Evolutionary conservation across 805 yeast species (phyloP), one percentile per base, ranked within the genome.

Genomic region (Teunomyces atbi): DNA sequence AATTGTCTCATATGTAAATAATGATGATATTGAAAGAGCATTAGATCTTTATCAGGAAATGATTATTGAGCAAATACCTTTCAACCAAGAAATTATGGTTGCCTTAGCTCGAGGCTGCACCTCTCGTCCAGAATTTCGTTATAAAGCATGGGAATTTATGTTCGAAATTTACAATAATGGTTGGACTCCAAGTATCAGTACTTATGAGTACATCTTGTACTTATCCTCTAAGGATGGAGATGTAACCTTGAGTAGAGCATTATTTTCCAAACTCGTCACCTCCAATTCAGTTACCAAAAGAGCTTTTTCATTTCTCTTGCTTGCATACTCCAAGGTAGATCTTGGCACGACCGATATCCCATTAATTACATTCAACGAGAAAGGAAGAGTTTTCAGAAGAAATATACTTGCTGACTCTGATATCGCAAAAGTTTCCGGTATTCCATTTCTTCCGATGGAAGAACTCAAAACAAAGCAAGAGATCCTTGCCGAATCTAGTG

Each of bases 211-310:
- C 12, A 82, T 92, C 82, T 73, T 92, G 68, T 77, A 83, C 50
- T 65, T 92, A 40, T 81, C 94, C n/a, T 84, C 89, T 0, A 73
- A 74, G 48, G 90, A 90, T 57, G 94, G 96, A 0, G 97, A 91
- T 61, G 64, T 86, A 15, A 70, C 81, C 5, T 69, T 89, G 37
- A 73, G 88, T 1, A 74, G 98, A 54, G 89, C 92, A 0, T 61
- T 86, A 29, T 86, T 78, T 62, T 65, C 69, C 46, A 74, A 74
- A 50, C 68, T 78, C 47, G 63, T 67, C 48, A 67, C 68, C 44
- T 58, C 71, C 35, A 50, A 55, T 15, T 54, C 75, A 0, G 57
- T 65, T 5, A 61, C 73, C n/a, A 63, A 69, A 6, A 59, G 68
- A 46, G 57, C 78, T 5, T 73, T 78, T 45, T 67, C 74, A 5